Evolutionary conservation across 768 basidiomycete species (phyloP), one percentile per base, ranked within the genome.

Genomic region (Postia placenta): DNA sequence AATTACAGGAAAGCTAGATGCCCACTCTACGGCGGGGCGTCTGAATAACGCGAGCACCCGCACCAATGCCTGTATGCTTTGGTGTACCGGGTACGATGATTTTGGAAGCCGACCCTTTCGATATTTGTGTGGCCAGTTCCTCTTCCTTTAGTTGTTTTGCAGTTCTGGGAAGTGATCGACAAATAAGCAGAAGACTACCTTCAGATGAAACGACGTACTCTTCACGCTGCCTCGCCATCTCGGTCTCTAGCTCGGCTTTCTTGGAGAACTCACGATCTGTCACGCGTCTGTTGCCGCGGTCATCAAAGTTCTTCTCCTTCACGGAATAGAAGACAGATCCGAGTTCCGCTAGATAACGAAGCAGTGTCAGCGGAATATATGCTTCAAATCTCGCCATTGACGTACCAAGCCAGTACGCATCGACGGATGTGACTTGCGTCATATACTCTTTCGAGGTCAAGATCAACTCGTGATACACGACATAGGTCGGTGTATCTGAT

Each of bases 381-480:
- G 39, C 23, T 24, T 11, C 33, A 7, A 51, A 36, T 0, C 4
- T 17, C 20, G 45, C 20, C 22, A 47, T 26, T 26, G 33, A 25
- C 75, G 63, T 67, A 90, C 92, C 93, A 28, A 98, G 78, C 96
- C 96, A 99, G 67, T 93, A 93, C 2, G 96, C 85, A 62, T 98
- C 93, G 53, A 98, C 88, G 0, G 95, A 83, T 2, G 96, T 97
- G n/a, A 99, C 96, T 65, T 93, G 92, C 15, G 94, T 95, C 94
- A 97, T 96, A 69, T 99, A 99, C 67, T 91, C 86, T 62, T 94
- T 95, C 26, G 93, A 94, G 11, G 93, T 95, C 57, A 95, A 71
- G 53, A 96, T 94, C 48, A 95, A 76, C 61, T 97, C 95, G 63
- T 99, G 96, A 64, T 98, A 99, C 27, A 99, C 81, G 42, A 96